A percentile compares a stretch with the other conserved stretches of the same genome.
Conservation (phyloP, 768 basidiomycete genomes). For the Xanthoconium stramineum region DNA sequence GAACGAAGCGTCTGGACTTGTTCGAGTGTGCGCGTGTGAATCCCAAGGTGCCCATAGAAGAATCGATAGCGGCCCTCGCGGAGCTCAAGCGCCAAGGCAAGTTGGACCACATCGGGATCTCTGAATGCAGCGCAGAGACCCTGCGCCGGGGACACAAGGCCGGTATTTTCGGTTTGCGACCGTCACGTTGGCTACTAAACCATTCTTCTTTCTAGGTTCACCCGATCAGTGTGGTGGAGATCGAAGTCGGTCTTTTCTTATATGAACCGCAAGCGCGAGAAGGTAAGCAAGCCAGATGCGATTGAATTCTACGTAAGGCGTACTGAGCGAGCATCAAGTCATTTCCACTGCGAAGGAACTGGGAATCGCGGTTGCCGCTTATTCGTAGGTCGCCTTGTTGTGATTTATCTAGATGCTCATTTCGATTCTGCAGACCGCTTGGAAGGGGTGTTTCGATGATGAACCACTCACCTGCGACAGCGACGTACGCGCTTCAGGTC, state of each 20-base stretch:
- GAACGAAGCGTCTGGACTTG: slow-evolving; percentile 55
- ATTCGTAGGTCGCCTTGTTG: slow-evolving; percentile 39
- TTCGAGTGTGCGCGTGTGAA: slow-evolving; percentile 53
- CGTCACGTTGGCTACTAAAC: neutral
- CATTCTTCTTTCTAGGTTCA: slow-evolving; percentile 36
- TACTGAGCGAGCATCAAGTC: slow-evolving; percentile 30
- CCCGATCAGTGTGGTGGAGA: slow-evolving; percentile 60
- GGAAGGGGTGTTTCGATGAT: slow-evolving; percentile 33
- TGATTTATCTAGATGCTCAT: neutral
- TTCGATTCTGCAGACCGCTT: slow-evolving; percentile 39
- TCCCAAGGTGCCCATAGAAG: slow-evolving; percentile 42
- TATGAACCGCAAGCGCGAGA: slow-evolving; percentile 51
- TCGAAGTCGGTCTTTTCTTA: slow-evolving; percentile 61
- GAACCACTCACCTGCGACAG: slow-evolving; percentile 6
- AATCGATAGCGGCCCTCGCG: slow-evolving; percentile 41
- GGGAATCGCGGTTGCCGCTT: slow-evolving; percentile 54
- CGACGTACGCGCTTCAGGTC: neutral
- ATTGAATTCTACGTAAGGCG: neutral
- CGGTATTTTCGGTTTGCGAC: neutral
- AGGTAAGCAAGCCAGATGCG: slow-evolving; percentile 19
- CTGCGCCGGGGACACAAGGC: slow-evolving; percentile 38
- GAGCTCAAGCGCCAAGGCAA: slow-evolving; percentile 31
- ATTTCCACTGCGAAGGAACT: slow-evolving; percentile 40
- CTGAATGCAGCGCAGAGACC: slow-evolving; percentile 49
- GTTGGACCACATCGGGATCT: slow-evolving; percentile 56